Base-by-base conservation (phyloP, 805 yeast genomes). In the Cyberlindnera subsufficiens region DNA sequence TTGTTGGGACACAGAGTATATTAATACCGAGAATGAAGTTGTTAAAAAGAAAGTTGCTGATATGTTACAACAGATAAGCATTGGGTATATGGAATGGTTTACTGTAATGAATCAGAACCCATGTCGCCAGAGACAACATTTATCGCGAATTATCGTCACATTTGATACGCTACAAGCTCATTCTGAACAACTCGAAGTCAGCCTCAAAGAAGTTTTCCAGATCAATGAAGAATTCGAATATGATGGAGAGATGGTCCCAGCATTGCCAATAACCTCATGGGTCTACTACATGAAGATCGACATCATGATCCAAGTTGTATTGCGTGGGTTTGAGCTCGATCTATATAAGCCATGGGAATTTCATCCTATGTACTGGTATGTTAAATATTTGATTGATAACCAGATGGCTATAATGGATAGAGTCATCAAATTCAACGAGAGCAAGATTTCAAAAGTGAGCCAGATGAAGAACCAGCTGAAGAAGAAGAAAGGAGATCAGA, bases 111-210 rank as follows among this genome's bases (percentile, higher is more conserved):
- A 78, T 6, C 82, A 81, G 59, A 91, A 91, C 54, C 80, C 88
- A 30, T 78, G 95, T 39, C 72, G 96, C 43, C 89, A 87, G 55
- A 77, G 96, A 49, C 96, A 87, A 58, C 76, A 83, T 48, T 64
- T 82, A 54, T 66, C 80, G 49, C 68, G 80, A 55, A 67, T 74
- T 54, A 55, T 79, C 42, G 54, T 73, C 37, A 50, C 72, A 3
- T 86, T 91, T 84, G 97, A 91, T 61, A 72, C 88, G 2, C 65
- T 86, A 29, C 97, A 91, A 55, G 93, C 85, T 9, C 72, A 73
- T 33, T 72, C 84, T 41, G 95, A 87, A 54, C 62, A 67, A 5
- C 67, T 80, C 31, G 97, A 88, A 57, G 50, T 70, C 14, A 68
- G 66, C 6, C 43, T 75, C 7, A 61, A 54, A 30, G 50, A 59